A percentile compares a stretch with the other conserved stretches of the same genome.
These are phyloP conservation scores for Pythium dissotocum DNA, from an alignment of 352 stramenopile genomes.

Conservation along the genomic window DNA sequence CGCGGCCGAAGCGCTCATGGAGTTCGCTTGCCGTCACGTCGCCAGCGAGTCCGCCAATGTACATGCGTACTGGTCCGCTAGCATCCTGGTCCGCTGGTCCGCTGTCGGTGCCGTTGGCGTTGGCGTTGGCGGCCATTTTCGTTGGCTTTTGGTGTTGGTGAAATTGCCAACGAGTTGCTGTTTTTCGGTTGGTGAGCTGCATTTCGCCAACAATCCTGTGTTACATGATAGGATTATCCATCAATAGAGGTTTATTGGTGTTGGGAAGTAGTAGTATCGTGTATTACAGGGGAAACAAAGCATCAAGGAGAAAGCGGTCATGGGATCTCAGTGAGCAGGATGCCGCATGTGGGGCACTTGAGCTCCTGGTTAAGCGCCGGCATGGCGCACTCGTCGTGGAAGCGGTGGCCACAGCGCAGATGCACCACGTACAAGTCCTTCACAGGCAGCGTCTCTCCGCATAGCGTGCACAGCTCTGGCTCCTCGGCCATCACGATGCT, in stretches of 20 bases:
- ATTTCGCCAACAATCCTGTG: conserved; percentile 13
- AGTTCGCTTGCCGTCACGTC: conserved; percentile 55
- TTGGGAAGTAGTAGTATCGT: background rate
- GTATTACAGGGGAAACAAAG: background rate
- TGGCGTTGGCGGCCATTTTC: conserved; percentile 2
- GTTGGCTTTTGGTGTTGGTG: conserved; percentile 2
- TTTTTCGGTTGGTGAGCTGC: conserved; percentile 16
- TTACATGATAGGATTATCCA: conserved; percentile 9
- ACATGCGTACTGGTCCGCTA: conserved; percentile 42
- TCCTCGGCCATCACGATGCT: background rate
- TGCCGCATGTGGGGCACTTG: conserved; percentile 50
- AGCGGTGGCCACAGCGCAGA: conserved; percentile 58
- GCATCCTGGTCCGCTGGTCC: too few species aligned
- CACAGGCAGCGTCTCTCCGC: conserved; percentile 13
- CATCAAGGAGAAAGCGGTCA: background rate
- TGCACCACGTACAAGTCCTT: conserved; percentile 38
- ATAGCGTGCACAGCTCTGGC: conserved; percentile 12
- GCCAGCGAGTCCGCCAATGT: conserved; percentile 57
- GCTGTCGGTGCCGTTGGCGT: too few species aligned
- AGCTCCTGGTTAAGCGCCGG: conserved; percentile 59
- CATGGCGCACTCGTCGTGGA: conserved; percentile 72
- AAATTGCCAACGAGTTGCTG: background rate
- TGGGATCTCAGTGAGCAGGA: conserved; percentile 10
- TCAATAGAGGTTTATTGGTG: background rate
- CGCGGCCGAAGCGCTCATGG: conserved; percentile 59